Base-by-base conservation (phyloP, 2,329 filamentous ascomycete genomes). In the Coleophoma crateriformis region DNA sequence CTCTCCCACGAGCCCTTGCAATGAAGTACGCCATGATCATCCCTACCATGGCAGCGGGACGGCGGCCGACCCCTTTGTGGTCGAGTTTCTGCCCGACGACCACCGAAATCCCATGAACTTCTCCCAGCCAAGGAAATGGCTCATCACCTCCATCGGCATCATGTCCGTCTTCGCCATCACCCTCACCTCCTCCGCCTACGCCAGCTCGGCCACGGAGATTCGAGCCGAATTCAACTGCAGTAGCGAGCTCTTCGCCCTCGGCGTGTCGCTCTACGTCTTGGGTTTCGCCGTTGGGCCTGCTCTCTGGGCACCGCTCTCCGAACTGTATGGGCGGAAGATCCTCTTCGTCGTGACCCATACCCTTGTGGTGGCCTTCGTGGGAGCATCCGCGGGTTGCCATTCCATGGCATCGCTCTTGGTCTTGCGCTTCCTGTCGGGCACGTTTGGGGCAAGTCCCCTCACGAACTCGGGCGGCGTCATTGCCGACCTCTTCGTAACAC, bases 371-470 rank as follows among this genome's bases (percentile, higher is more conserved):
- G 75, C 74, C 1, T 87, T 88, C 62, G 84, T 79, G 57, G 80
- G 76, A 19, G 83, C 73, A 4, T 74, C 72, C 15, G 77, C 80
- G 2, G 82, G 76, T 8, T 69, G 77, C 0, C 68, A 78, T 50
- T 82, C 77, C 56, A 80, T 84, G 52, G 70, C 70, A 44, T 77
- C 78, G 1, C 68, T 89, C 2, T 67, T 88, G 33, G 73, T 86
- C n/a, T 71, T 87, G 37, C 78, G 85, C 35, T 87, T 88, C 69
- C 79, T 87, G 47, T 78, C 78, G 6, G 81, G 82, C 35, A 67
- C 78, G 7, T 84, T 84, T 59, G 82, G 81, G 10, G 78, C 79
- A 1, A 80, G 78, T n/a, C 67, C 67, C 43, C 64, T 71, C 50
- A 82, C 78, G 44, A 83, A 83, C 58, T 74, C 77, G 2, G 79